Evolutionary conservation across 306 rosid genomes (phyloP), one percentile per base, ranked within the genome.

Genomic region (Dicorynia guianensis): DNA sequence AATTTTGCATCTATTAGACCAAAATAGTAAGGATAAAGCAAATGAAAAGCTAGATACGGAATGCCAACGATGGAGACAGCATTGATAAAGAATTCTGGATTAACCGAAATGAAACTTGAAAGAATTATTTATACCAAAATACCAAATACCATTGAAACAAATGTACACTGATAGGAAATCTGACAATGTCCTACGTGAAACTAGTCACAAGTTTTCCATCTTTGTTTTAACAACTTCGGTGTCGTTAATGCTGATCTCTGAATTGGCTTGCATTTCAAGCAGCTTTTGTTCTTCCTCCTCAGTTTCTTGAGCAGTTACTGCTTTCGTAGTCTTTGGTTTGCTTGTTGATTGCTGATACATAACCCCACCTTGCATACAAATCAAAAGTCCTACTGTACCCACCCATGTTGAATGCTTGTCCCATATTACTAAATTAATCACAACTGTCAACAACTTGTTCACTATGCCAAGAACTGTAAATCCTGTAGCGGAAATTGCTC

Each of bases 401-500:
- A 92, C 85, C 84, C 87, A 78, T 1, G 97, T 89, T 0, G 97
- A 87, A 78, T 92, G 97, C 80, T 89, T 92, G 71, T 92, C 97
- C 97, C 96, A 92, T 57, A 92, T 52, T 5, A 92, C 80, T 54
- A 89, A 78, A 83, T 92, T 92, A 48, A 92, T 92, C 79, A 87
- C 93, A 38, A 92, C 93, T 0, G 97, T 92, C 67, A 89, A 82
- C 61, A 92, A 78, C 83, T 92, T 92, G 82, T 92, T 92, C 66
- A 92, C 96, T 74, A 92, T 89, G 9, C 97, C 97, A n/a, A 92
- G 97, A 71, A 92, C 97, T 14, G 97, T 92, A 74, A 92, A 89
- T 1, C 97, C 93, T 0, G 95, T 92, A 0, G 96, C 96, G 40
- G 93, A 92, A 54, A 92, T 92, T 0, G 97, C 90, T 81, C 86